Evolutionary conservation across 179 eudicot species (phyloP).

Genomic region (Amaranthus tricolor): DNA sequence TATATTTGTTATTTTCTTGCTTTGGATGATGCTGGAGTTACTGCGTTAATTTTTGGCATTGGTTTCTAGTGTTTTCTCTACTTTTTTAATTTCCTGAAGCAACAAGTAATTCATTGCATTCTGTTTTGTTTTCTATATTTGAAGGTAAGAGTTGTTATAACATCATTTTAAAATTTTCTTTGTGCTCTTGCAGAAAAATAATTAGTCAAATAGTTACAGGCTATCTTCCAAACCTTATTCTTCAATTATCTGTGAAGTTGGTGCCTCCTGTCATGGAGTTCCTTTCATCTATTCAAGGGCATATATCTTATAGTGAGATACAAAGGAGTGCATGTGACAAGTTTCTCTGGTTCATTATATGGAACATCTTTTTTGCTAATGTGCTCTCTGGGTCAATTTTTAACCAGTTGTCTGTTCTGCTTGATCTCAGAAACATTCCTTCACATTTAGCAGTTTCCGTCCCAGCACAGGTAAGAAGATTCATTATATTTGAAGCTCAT

Average conservation of each 20-base stretch:
- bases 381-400: slow-evolving; percentile 81
- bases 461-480: slow-evolving; percentile 72
- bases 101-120: background rate
- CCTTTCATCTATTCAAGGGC: slow-evolving; percentile 91
- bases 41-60: background rate
- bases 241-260: slow-evolving; percentile 51
- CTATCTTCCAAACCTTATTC: slow-evolving; percentile 93
- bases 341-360: slow-evolving; percentile 72
- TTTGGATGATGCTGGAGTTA: background rate
- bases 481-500: background rate
- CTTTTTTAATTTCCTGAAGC: background rate
- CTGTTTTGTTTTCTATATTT: background rate
- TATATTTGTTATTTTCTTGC: background rate
- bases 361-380: slow-evolving; percentile 93
- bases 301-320: slow-evolving; percentile 72
- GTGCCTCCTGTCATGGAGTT: slow-evolving; percentile 84
- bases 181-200: slow-evolving; percentile 49
- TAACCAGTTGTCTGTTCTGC: slow-evolving; percentile 50
- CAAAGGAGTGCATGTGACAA: slow-evolving; percentile 85
- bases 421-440: slow-evolving; percentile 82
- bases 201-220: slow-evolving; percentile 77
- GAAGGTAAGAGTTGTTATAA: background rate
- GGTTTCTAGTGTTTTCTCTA: background rate
- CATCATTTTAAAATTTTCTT: slow-evolving; percentile 9
- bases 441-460: slow-evolving; percentile 73